phyloP scores from a whole-genome alignment of 306 rosid species.

The Oemleria cerasiformis region DNA sequence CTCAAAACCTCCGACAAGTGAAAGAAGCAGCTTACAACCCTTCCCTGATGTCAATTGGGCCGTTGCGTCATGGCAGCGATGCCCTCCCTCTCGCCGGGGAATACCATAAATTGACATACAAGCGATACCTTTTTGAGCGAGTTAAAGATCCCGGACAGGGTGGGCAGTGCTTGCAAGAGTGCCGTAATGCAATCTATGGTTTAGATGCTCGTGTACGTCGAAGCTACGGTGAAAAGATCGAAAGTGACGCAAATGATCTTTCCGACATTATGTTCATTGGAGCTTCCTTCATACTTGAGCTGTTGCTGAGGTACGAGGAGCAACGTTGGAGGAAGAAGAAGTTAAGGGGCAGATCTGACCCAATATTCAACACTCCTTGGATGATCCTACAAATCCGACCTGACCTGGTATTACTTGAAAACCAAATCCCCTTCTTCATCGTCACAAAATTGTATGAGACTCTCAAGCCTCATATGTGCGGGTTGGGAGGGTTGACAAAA shows the following conservation, averaged over 20 bases:
- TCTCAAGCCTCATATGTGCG: neutral
- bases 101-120: neutral
- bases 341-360: neutral
- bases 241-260: neutral
- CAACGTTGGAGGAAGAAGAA: neutral
- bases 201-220: neutral
- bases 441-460: neutral
- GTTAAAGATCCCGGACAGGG: accelerated
- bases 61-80: neutral
- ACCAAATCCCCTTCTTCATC: neutral
- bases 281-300: neutral
- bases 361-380: neutral
- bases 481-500: neutral
- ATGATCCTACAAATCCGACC: neutral
- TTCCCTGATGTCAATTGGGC: neutral
- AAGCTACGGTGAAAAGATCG: neutral
- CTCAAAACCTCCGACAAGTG: neutral
- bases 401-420: neutral
- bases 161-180: neutral
- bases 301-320: neutral
- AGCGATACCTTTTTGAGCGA: neutral
- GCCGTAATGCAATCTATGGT: neutral
- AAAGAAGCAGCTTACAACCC: neutral
- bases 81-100: neutral
- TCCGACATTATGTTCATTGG: neutral